Evolutionary conservation across 176 grass and related monocot species (phyloP).

Genomic region (Oryza meridionalis): DNA sequence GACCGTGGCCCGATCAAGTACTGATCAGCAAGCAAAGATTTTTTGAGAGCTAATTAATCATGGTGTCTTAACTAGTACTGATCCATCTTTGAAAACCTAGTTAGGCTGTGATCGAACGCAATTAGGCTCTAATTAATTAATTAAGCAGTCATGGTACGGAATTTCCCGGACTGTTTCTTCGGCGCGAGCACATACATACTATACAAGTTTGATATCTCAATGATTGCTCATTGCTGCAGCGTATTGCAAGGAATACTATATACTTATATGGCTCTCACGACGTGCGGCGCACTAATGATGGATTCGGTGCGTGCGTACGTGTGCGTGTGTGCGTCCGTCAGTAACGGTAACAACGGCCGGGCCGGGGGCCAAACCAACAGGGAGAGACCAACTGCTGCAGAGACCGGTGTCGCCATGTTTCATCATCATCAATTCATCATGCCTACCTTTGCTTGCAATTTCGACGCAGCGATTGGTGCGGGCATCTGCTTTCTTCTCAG

Average conservation of each 20-base stretch:
- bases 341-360: constrained; percentile 43
- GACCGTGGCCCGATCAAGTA: constrained; percentile 2
- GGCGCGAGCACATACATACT: neutral
- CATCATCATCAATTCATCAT: neutral
- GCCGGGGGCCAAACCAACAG: neutral
- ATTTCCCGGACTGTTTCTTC: constrained; percentile 25
- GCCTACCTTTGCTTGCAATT: constrained; percentile 2
- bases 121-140: neutral
- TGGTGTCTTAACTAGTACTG: constrained; percentile 1
- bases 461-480: constrained; percentile 22
- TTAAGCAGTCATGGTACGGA: neutral
- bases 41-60: constrained; percentile 19
- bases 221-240: constrained; percentile 41
- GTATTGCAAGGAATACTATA: neutral
- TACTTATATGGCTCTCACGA: neutral
- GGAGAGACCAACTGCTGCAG: neutral
- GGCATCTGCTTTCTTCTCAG: neutral
- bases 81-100: neutral
- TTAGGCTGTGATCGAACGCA: neutral
- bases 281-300: constrained; percentile 50
- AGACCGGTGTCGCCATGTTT: constrained; percentile 14
- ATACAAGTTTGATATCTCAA: constrained; percentile 17
- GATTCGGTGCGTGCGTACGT: neutral
- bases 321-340: neutral
- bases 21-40: constrained; percentile 24